These are phyloP conservation scores for Adiantum capillusveneris DNA, from an alignment of 75 land plant species.

Conservation along the genomic window DNA sequence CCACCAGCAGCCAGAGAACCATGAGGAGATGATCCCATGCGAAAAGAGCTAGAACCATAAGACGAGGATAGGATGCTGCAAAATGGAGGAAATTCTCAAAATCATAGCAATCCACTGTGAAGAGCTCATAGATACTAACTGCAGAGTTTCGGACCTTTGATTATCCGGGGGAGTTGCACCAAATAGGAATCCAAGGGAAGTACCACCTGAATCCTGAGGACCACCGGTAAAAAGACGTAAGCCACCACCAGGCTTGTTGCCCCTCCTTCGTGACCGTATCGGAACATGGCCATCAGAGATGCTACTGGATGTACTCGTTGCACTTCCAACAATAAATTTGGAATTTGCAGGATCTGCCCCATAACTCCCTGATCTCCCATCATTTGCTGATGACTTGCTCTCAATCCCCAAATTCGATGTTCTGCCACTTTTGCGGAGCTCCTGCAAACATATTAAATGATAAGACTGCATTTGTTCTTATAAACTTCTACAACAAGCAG, in stretches of 20 bases:
- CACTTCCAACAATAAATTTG: slow-evolving; percentile 18
- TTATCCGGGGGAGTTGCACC: slow-evolving; percentile 86
- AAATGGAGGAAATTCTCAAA: not conserved
- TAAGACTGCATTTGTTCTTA: too few relatives aligned
- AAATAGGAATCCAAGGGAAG: slow-evolving; percentile 88
- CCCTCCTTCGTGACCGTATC: slow-evolving; percentile 35
- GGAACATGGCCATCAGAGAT: slow-evolving; percentile 30
- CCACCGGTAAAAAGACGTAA: slow-evolving; percentile 62
- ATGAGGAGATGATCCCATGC: slow-evolving; percentile 60
- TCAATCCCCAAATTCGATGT: slow-evolving; percentile 10
- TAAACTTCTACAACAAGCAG: too few relatives aligned
- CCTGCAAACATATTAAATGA: slow-evolving; percentile 14
- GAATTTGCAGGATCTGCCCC: slow-evolving; percentile 14
- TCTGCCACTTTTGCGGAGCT: slow-evolving; percentile 6
- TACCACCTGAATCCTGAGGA: slow-evolving; percentile 40
- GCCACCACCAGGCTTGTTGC: slow-evolving; percentile 27
- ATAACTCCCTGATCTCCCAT: slow-evolving; percentile 8
- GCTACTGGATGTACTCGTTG: slow-evolving; percentile 20
- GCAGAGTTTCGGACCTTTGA: too few relatives aligned
- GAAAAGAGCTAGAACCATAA: slow-evolving; percentile 26
- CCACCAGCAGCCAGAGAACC: slow-evolving; percentile 29
- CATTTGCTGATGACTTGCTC: slow-evolving; percentile 1
- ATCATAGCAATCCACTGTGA: not conserved
- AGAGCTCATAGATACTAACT: slow-evolving; percentile 21
- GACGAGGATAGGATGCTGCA: slow-evolving; percentile 3